Conservation (phyloP, 2,329 filamentous ascomycete genomes). For the Cladosporium sp. region DNA sequence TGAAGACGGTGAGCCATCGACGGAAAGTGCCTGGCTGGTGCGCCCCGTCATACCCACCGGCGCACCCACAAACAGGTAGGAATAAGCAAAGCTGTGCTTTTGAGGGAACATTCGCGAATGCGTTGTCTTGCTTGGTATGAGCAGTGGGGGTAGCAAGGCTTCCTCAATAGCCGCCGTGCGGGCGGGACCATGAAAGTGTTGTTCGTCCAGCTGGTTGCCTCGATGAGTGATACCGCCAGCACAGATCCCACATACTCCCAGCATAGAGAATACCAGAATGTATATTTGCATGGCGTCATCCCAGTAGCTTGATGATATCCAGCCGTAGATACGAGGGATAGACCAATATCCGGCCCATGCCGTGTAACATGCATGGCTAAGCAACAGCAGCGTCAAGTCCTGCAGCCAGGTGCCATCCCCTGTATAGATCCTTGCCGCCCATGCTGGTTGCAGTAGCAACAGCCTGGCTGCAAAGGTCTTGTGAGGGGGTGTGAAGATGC, state of each 20-base stretch:
- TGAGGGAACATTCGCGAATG: constrained; percentile 63
- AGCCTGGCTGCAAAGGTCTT: constrained; percentile 25
- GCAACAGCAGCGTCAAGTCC: constrained; percentile 22
- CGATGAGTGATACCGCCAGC: constrained; percentile 27
- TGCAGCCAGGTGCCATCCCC: constrained; percentile 21
- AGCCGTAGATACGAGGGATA: constrained; percentile 9
- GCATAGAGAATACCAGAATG: constrained; percentile 22
- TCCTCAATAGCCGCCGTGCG: constrained; percentile 23
- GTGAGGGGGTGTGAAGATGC: constrained; percentile 26
- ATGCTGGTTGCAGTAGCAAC: constrained; percentile 27
- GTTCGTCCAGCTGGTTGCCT: constrained; percentile 18
- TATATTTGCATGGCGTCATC: constrained; percentile 21
- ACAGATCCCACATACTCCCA: constrained; percentile 23
- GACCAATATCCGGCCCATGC: constrained; percentile 22
- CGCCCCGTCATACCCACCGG: constrained; percentile 57
- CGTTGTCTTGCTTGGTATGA: constrained; percentile 60
- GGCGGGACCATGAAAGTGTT: constrained; percentile 5
- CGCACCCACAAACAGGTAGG: constrained; percentile 63
- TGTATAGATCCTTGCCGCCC: constrained; percentile 20
- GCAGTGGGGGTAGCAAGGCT: constrained; percentile 38
- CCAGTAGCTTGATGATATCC: constrained; percentile 12
- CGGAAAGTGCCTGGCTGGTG: constrained; percentile 52
- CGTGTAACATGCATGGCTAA: constrained; percentile 20
- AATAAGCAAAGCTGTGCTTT: constrained; percentile 62
- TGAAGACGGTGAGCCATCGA: constrained; percentile 29